Evolutionary conservation across 1,284 basidiomycete genomes (phyloP).

Genomic region (Veloboletus limbatus): DNA sequence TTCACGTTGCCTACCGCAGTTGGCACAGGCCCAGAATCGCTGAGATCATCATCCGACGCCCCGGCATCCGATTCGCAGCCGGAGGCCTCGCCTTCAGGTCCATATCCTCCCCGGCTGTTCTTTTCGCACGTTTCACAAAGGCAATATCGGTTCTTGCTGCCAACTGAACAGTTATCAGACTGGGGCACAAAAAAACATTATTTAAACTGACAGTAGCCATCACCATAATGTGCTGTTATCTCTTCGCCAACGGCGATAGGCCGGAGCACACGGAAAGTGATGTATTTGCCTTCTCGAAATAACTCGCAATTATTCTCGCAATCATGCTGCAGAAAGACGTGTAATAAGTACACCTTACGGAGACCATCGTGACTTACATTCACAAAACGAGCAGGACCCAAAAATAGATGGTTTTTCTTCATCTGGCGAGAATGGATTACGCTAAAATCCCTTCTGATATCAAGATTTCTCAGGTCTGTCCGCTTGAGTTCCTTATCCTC

Average conservation of each 20-base stretch:
- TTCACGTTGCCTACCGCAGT: constrained; percentile 52
- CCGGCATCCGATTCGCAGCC: constrained; percentile 46
- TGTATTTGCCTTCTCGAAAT: constrained; percentile 82
- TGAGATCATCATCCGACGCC: constrained; percentile 43
- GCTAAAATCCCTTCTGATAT: constrained; percentile 84
- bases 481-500: constrained; percentile 80
- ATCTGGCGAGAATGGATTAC: constrained; percentile 88
- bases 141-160: constrained; percentile 81
- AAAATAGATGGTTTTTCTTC: constrained; percentile 89
- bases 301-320: constrained; percentile 89
- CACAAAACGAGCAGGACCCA: constrained; percentile 91
- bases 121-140: constrained; percentile 89
- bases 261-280: constrained; percentile 84
- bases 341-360: constrained; percentile 17
- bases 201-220: constrained; percentile 72
- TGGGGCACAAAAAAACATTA: constrained; percentile 4
- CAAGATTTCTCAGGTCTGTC: constrained; percentile 63
- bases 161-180: constrained; percentile 52
- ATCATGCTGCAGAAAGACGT: constrained; percentile 63
- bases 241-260: constrained; percentile 82
- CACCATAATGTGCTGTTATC: constrained; percentile 82
- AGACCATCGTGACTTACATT: constrained; percentile 61
- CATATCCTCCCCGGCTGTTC: constrained; percentile 71
- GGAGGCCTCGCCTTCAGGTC: constrained; percentile 52
- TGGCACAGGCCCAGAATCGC: constrained; percentile 37